These are phyloP conservation scores for Colletotrichum cereale DNA, from an alignment of 2,329 filamentous ascomycete genomes.

Conservation along the genomic window DNA sequence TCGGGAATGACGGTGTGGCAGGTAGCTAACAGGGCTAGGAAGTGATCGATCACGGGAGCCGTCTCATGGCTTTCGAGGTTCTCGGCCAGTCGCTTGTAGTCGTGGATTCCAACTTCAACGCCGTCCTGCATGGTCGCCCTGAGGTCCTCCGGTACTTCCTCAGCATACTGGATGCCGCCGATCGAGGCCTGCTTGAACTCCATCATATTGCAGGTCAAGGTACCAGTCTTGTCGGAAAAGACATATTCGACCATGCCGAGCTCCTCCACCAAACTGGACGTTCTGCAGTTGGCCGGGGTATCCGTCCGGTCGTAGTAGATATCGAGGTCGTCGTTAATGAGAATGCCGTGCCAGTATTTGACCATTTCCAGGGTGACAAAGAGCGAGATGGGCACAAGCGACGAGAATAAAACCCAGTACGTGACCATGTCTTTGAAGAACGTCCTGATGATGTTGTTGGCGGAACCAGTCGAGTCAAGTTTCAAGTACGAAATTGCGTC, in stretches of 20 bases:
- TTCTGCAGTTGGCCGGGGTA: constrained; percentile 94
- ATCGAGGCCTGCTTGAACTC: constrained; percentile 97
- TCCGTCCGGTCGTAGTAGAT: constrained; percentile 98
- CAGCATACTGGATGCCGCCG: constrained; percentile 92
- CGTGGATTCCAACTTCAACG: constrained; percentile 82
- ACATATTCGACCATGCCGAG: constrained; percentile 98
- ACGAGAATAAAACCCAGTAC: constrained; percentile 98
- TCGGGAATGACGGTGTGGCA: constrained; percentile 99
- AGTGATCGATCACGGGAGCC: constrained; percentile 76
- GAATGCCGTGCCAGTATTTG: constrained; percentile 97
- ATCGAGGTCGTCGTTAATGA: constrained; percentile 97
- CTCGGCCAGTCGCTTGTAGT: constrained; percentile 80
- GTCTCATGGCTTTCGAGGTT: constrained; percentile 73
- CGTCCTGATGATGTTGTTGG: constrained; percentile 71
- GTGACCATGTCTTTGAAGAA: constrained; percentile 97
- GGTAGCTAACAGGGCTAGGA: constrained; percentile 86
- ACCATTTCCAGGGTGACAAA: constrained; percentile 98
- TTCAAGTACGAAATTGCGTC: constrained; percentile 79
- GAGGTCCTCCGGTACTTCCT: constrained; percentile 91
- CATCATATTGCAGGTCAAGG: constrained; percentile 98
- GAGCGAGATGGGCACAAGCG: constrained; percentile 94
- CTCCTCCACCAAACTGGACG: constrained; percentile 96
- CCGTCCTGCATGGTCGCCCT: constrained; percentile 84
- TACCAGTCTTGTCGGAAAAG: constrained; percentile 98
- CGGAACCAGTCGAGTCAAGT: constrained; percentile 70